These are phyloP conservation scores for Adenanthera pavonina DNA, from an alignment of 306 rosid genomes.

Conservation along the genomic window DNA sequence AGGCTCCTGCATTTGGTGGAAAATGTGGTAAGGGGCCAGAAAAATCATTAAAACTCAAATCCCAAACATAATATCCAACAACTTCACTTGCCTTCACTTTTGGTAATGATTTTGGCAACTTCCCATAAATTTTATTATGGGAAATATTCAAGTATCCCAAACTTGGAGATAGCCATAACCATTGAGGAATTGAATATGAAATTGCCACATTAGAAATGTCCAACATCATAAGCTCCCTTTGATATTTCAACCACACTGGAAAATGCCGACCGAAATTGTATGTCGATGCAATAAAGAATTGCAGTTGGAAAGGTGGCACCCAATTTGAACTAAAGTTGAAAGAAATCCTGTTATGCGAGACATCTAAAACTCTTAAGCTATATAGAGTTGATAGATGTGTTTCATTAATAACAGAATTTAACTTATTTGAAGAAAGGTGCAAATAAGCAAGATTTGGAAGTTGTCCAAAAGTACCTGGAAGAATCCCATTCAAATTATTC, in stretches of 20 bases:
- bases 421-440: slow-evolving; percentile 19
- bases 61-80: background rate
- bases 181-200: slow-evolving; percentile 30
- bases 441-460: background rate
- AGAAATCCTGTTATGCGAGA: slow-evolving; percentile 31
- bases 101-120: background rate
- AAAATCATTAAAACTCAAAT: slow-evolving; percentile 40
- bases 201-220: slow-evolving; percentile 18
- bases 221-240: background rate
- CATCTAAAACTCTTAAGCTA: rapidly evolving
- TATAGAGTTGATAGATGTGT: slow-evolving; percentile 31
- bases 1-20: rapidly evolving
- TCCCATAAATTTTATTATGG: slow-evolving; percentile 31
- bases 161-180: slow-evolving; percentile 30
- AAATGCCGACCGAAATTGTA: slow-evolving; percentile 48
- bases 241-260: slow-evolving; percentile 51
- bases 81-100: background rate
- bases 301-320: slow-evolving; percentile 39
- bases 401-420: slow-evolving; percentile 34
- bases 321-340: slow-evolving; percentile 41
- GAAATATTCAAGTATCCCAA: slow-evolving; percentile 27
- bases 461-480: slow-evolving; percentile 22
- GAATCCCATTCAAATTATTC: slow-evolving; percentile 27
- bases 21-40: slow-evolving; percentile 21
- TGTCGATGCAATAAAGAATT: background rate